Evolutionary conservation across 192 early-diverging fungal species (phyloP), one percentile per base, ranked within the genome.

Genomic region (Umbelopsis vinacea): DNA sequence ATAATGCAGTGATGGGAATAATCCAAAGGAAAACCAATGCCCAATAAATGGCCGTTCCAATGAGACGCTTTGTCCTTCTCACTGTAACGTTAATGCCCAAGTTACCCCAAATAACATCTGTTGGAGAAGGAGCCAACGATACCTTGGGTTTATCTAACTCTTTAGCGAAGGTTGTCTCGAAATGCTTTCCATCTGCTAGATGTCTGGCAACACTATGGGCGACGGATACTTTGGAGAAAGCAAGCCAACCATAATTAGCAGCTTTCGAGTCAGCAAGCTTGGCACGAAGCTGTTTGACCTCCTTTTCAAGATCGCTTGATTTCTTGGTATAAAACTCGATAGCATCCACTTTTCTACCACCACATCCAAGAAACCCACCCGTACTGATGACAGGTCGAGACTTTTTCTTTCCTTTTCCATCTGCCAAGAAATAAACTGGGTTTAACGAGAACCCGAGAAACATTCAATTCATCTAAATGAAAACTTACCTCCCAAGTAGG

Each of bases 41-140:
- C 6, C 86, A 50, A 29, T 87, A 92, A 1, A 91, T 29, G 4
- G 79, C 45, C 9, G 79, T 72, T 23, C 83, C 81, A 15, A 80
- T 40, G 40, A 86, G 54, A 23, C 71, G 80, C 38, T 80, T 85
- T 12, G 82, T 71, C 33, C 81, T 78, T 37, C 85, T 84, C 29
- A 81, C 76, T 50, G 74, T 67, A 22, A 82, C 79, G 12, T 85
- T 79, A 81, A 89, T 81, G 46, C 84, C 80, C 43, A 88, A 81
- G 68, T 94, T 94, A 55, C 77, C 79, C 92, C 92, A 94, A 69
- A 94, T 89, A 15, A 94, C 81, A 75, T 94, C 90, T 48, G 87
- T 83, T 47, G 92, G 89, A 26, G 84, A 79, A 45, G 92, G 91
- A 11, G 92, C 85, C 66, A 89, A 71, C 19, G 77, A 68, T 8